These are phyloP conservation scores for Sclerotiophoma versabilis DNA, from an alignment of 2,329 filamentous ascomycete genomes.

Conservation along the genomic window DNA sequence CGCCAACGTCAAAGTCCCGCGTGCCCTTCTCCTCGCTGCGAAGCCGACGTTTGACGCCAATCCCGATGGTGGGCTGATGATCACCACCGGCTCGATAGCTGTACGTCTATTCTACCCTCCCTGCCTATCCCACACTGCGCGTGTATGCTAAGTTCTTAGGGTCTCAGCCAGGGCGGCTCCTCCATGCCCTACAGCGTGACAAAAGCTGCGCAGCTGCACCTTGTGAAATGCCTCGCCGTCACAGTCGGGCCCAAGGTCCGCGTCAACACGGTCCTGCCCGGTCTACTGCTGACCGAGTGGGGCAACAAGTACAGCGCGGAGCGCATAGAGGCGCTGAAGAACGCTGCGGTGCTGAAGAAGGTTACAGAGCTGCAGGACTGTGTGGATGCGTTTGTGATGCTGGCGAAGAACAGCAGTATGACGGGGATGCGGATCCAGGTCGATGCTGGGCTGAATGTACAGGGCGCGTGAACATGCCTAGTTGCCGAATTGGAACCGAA, in stretches of 20 bases:
- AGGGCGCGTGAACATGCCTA: conserved; percentile 28
- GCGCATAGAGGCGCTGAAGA: conserved; percentile 60
- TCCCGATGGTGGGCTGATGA: conserved; percentile 67
- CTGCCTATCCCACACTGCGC: too few relatives aligned
- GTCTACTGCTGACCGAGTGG: conserved; percentile 66
- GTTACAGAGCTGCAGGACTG: conserved; percentile 62
- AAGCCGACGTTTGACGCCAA: conserved; percentile 67
- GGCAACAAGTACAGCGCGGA: conserved; percentile 66
- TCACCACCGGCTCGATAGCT: conserved; percentile 69
- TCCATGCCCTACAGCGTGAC: conserved; percentile 77
- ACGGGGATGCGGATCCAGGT: conserved; percentile 57
- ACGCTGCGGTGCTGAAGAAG: conserved; percentile 67
- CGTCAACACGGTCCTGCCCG: conserved; percentile 71
- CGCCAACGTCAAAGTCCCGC: conserved; percentile 64
- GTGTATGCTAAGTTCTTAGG: too few relatives aligned
- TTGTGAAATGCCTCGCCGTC: conserved; percentile 70
- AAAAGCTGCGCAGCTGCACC: conserved; percentile 75
- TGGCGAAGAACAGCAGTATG: conserved; percentile 62
- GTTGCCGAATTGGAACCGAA: neutral
- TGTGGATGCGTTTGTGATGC: conserved; percentile 62
- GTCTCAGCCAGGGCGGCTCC: conserved; percentile 59
- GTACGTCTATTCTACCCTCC: conserved; percentile 45
- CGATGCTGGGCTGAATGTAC: conserved; percentile 45
- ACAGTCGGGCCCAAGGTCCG: conserved; percentile 69
- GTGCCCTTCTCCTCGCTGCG: conserved; percentile 63